Percentiles rank a stretch among this genome's conserved stretches.
These are phyloP conservation scores for Auricularia heimuer DNA, from an alignment of 768 basidiomycete genomes.

Conservation along the genomic window DNA sequence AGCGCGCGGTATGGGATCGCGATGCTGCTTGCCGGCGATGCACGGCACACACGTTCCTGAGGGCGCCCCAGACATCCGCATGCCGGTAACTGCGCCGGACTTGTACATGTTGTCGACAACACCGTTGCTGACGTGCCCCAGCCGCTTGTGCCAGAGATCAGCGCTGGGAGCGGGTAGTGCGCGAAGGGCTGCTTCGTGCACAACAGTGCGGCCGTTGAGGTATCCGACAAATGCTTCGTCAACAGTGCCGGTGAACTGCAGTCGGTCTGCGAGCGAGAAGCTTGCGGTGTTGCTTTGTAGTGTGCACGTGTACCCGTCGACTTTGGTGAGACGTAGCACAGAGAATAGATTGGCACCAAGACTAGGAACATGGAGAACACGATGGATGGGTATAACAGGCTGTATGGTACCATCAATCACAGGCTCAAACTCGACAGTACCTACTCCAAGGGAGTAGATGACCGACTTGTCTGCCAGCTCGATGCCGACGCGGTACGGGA, in stretches of 20 bases:
- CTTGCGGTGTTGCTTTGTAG: too few relatives aligned
- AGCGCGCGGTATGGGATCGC: slow-evolving; percentile 21
- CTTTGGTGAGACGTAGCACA: slow-evolving; percentile 11
- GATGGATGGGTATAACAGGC: too few relatives aligned
- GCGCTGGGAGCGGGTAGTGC: slow-evolving; percentile 3
- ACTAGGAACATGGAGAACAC: slow-evolving; percentile 17
- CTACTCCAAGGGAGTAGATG: slow-evolving; percentile 18
- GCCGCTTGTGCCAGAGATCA: slow-evolving; percentile 18
- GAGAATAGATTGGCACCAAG: slow-evolving; percentile 12
- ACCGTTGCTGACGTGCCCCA: slow-evolving; percentile 17
- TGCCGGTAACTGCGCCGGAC: slow-evolving; percentile 12
- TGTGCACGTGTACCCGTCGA: background rate
- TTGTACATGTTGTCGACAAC: slow-evolving; percentile 12
- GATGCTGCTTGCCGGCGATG: slow-evolving; percentile 30
- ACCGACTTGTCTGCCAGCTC: slow-evolving; percentile 17
- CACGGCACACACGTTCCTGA: slow-evolving; percentile 25
- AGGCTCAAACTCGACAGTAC: slow-evolving; percentile 17
- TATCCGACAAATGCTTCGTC: slow-evolving; percentile 3
- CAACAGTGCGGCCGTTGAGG: background rate
- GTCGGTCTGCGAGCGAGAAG: background rate
- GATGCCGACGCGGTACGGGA: slow-evolving; percentile 13
- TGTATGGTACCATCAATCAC: slow-evolving; percentile 3
- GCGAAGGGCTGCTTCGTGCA: background rate
- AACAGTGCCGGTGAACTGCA: slow-evolving; percentile 10
- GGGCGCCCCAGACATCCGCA: slow-evolving; percentile 13